Evolutionary conservation across 129 eudicot genomes (phyloP).

Genomic region (Deinandra increscens): DNA sequence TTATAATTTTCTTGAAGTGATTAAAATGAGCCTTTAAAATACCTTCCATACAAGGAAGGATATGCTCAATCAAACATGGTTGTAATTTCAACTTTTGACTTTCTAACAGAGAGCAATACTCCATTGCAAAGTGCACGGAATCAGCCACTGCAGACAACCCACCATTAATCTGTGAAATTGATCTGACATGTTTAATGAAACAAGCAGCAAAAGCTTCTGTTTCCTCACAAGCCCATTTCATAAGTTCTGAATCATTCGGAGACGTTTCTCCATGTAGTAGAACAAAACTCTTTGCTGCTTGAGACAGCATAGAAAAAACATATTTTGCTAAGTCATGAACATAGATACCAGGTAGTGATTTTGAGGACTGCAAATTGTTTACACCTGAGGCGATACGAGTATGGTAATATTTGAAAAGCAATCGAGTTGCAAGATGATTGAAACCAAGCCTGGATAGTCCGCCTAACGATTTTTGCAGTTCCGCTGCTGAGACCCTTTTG

Average conservation of each 20-base stretch:
- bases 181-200: conserved; percentile 36
- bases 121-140: conserved; percentile 49
- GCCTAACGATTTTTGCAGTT: conserved; percentile 55
- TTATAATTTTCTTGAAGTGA: conserved; percentile 57
- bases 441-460: conserved; percentile 70
- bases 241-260: conserved; percentile 42
- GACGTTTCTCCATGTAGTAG: conserved; percentile 53
- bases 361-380: conserved; percentile 39
- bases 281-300: conserved; percentile 56
- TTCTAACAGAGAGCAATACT: conserved; percentile 66
- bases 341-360: conserved; percentile 34
- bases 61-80: conserved; percentile 47
- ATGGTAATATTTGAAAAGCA: conserved; percentile 58
- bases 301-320: conserved; percentile 60
- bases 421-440: conserved; percentile 51
- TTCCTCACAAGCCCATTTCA: conserved; percentile 59
- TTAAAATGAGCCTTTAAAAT: conserved; percentile 41
- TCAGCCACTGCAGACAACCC: conserved; percentile 47
- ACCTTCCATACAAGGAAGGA: conserved; percentile 54
- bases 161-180: conserved; percentile 49
- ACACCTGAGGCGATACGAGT: conserved; percentile 46
- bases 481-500: conserved; percentile 55
- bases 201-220: conserved; percentile 52
- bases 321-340: conserved; percentile 47
- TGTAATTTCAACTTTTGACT: conserved; percentile 43